Evolutionary conservation across 768 basidiomycete genomes (phyloP).

Genomic region (Termitomyces heimii): DNA sequence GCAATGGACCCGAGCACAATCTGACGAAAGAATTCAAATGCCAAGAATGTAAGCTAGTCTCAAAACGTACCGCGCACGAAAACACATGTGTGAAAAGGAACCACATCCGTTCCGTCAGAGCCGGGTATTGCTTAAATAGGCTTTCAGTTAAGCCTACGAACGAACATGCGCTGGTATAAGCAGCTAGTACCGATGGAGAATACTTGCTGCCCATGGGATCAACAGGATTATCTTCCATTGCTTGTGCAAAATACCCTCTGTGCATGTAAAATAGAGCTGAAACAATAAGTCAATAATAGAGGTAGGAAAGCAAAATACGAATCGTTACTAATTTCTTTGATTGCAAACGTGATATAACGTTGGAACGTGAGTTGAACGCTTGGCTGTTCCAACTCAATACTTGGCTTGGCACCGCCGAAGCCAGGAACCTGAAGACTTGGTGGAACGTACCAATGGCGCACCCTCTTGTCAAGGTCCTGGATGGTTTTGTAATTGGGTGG

Average conservation of each 20-base stretch:
- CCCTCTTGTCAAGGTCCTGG: constrained; percentile 61
- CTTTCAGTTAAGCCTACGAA: constrained; percentile 63
- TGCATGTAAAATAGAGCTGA: constrained; percentile 69
- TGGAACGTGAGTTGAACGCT: constrained; percentile 60
- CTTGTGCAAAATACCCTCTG: constrained; percentile 68
- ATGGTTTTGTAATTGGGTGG: constrained; percentile 56
- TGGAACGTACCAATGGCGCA: constrained; percentile 58
- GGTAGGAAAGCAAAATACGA: not conserved
- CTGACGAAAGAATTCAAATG: constrained; percentile 24
- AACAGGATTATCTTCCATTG: constrained; percentile 52
- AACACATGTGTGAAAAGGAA: constrained; percentile 71
- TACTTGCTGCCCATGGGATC: constrained; percentile 71
- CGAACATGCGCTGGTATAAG: constrained; percentile 62
- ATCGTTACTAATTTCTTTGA: constrained; percentile 58
- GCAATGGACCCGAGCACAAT: constrained; percentile 69
- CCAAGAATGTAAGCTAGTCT: not conserved
- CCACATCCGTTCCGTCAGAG: constrained; percentile 66
- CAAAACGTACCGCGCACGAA: constrained; percentile 53
- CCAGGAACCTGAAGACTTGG: constrained; percentile 61
- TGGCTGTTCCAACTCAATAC: constrained; percentile 36
- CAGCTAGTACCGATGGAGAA: constrained; percentile 61
- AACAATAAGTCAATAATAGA: not conserved
- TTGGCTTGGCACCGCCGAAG: constrained; percentile 44
- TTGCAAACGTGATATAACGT: constrained; percentile 58
- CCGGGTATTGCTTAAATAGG: constrained; percentile 58